Evolutionary conservation across 2,329 filamentous ascomycete genomes (phyloP).

Genomic region (Penicillium brasilianum): DNA sequence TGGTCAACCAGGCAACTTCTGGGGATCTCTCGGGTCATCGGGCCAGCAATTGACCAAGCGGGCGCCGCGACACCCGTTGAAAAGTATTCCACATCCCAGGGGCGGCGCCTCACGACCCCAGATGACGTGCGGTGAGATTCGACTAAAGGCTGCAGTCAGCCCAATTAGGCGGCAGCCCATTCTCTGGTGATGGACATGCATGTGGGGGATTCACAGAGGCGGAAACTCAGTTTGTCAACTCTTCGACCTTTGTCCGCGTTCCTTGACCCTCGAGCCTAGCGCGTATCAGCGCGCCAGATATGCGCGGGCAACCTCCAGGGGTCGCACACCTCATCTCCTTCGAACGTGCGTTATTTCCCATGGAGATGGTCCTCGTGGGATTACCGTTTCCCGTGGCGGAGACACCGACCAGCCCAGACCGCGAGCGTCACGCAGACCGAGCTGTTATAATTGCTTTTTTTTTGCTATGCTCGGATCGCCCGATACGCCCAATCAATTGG

Average conservation of each 20-base stretch:
- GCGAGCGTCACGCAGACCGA: constrained; percentile 8
- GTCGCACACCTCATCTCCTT: background rate
- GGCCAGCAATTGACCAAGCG: background rate
- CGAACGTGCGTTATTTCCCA: constrained; percentile 17
- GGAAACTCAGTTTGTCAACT: background rate
- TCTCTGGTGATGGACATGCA: constrained; percentile 10
- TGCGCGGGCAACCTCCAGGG: constrained; percentile 5
- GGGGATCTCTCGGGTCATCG: constrained; percentile 4
- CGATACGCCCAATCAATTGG: constrained; percentile 19
- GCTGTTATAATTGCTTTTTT: constrained; percentile 24
- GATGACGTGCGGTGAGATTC: constrained; percentile 21
- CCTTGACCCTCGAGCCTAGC: background rate
- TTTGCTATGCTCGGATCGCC: constrained; percentile 13
- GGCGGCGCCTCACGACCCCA: constrained; percentile 15
- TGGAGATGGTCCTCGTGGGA: constrained; percentile 1
- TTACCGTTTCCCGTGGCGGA: background rate
- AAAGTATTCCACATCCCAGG: background rate
- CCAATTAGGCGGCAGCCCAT: constrained; percentile 15
- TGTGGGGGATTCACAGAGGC: constrained; percentile 12
- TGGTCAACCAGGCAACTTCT: background rate
- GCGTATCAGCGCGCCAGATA: constrained; percentile 3
- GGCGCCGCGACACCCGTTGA: background rate
- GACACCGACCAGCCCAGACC: constrained; percentile 2
- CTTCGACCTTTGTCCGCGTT: background rate
- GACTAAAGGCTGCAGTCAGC: constrained; percentile 12